Base-by-base conservation (phyloP, 2,329 filamentous ascomycete genomes). In the Colletotrichum phormii region DNA sequence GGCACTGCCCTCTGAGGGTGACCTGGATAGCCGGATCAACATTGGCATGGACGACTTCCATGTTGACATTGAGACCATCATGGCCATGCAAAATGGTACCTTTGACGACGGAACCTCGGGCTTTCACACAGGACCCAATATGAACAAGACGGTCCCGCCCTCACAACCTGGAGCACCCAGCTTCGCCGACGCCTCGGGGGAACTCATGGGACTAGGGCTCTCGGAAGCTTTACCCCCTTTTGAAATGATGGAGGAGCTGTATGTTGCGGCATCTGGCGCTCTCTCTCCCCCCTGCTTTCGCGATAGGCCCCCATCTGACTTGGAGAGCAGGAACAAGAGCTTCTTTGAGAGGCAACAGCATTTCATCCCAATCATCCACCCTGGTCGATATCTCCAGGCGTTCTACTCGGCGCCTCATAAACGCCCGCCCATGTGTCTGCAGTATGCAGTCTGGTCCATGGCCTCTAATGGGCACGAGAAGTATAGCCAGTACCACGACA, bases 371-470 rank as follows among this genome's bases (percentile, higher is more conserved):
- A 89, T 98, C 76, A 88, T 98, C 53, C 94, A 98, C 77, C 91
- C 91, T 42, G 89, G 89, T 22, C 90, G 94, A 49, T 98, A 95
- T 79, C 85, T 93, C 72, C 90, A 93, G 35, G 89, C 93, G 3
- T 92, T 97, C 82, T 92, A 95, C 78, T 86, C 86, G 2, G 87
- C 92, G 3, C 91, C 94, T 1, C 89, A 93, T 70, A 90, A 92
- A 86, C 92, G 94, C 69, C 95, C 96, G 2, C 94, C 95, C 1
- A 90, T 97, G 78, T 94, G 91, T 77, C 84, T 98, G 54, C 90
- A 95, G 78, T 98, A 98, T 81, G 92, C 92, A 29, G 94, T 98
- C 80, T 98, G 95, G 95, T 89, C 92, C n/a, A 85, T 94, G 77
- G 94, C 94, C 9, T 91, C 95, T 5, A 89, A 90, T 15, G 86